A percentile compares a stretch with the other conserved stretches of the same genome.
Evolutionary conservation across 2,329 filamentous ascomycete genomes (phyloP).

Genomic region (Penicillium sclerotiorum): DNA sequence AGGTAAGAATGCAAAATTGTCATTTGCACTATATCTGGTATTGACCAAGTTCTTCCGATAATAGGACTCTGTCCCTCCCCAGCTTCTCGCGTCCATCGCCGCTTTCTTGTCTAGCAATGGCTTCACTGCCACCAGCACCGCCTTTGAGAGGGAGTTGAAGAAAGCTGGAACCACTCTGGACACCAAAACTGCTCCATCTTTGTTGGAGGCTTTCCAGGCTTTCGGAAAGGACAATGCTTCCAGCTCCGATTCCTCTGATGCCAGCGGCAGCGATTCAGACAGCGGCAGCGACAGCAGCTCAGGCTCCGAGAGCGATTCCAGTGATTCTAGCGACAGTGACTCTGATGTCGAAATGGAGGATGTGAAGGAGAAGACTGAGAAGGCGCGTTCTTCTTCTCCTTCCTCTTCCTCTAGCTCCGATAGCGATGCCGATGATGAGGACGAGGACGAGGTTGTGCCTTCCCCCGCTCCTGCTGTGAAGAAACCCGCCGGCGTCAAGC

Average conservation of each 20-base stretch:
- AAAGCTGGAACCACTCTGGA: conserved; percentile 30
- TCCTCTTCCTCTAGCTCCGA: conserved; percentile 46
- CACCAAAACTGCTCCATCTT: conserved; percentile 36
- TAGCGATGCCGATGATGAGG: conserved; percentile 56
- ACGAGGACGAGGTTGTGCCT: conserved; percentile 53
- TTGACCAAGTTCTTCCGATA: conserved; percentile 26
- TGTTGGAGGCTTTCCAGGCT: conserved; percentile 34
- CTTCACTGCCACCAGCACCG: conserved; percentile 63
- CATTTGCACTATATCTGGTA: background rate
- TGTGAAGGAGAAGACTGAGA: conserved; percentile 37
- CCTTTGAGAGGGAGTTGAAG: conserved; percentile 64
- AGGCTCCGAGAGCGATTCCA: conserved; percentile 27
- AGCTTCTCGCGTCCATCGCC: conserved; percentile 69
- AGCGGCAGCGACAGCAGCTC: conserved; percentile 35
- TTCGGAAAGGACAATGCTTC: conserved; percentile 22
- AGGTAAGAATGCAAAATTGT: conserved; percentile 17
- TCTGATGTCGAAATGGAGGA: conserved; percentile 49
- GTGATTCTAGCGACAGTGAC: conserved; percentile 36
- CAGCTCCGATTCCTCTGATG: conserved; percentile 20
- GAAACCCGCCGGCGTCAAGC: conserved; percentile 55
- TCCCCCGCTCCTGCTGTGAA: conserved; percentile 34
- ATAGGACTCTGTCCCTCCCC: conserved; percentile 50
- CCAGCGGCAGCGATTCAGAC: conserved; percentile 19
- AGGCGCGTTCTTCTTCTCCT: conserved; percentile 33
- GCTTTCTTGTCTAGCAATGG: conserved; percentile 67